Base-by-base conservation (phyloP, 768 basidiomycete species). In the Psilocybe cyanescens region DNA sequence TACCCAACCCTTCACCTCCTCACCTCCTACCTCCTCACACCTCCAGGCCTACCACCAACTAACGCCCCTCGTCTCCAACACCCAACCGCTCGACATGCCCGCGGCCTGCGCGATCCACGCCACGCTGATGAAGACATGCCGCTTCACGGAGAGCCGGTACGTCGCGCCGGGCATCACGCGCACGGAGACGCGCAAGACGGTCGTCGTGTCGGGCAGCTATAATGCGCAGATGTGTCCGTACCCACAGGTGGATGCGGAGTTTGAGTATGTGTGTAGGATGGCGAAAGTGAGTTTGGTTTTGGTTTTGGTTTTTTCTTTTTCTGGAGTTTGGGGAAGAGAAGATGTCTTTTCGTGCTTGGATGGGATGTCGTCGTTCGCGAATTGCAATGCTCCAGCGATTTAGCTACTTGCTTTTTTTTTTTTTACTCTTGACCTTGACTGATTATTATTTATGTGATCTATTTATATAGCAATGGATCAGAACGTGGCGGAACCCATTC, bases 221-320 rank as follows among this genome's bases (percentile, higher is more conserved):
- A 66, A 61, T 7, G 59, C 71, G 16, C 68, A 72, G 65, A 73
- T 69, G 46, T 74, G 74, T 57, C 73, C 73, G 5, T 74, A 70
- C 54, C 57, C 65, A 0, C 52, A 71, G 30, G 74, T 75, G 31
- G 73, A 75, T 53, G 57, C 39, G 11, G 74, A 75, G 68, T 49
- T 75, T 2, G 66, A 72, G 19, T 72, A 71, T 48, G 73, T 73
- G 48, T 71, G 70, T 60, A 65, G 52, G 49, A 69, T 71, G 70
- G 68, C 71, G 14, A 74, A 71, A 65, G 74, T 72, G 50, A 8
- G 61, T 24, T 24, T 24, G 2, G 2, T 24, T 24, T 24, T 24
- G 24, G 24, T 24, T 24, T 24, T 24, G 24, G 24, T 24, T 24
- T 24, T 19, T 2, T 24, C 24, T 24, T 28, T 48, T 0, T 35